These are phyloP conservation scores for Dictyostelium brefeldianum DNA, from an alignment of 78 protist genomes.

Conservation along the genomic window DNA sequence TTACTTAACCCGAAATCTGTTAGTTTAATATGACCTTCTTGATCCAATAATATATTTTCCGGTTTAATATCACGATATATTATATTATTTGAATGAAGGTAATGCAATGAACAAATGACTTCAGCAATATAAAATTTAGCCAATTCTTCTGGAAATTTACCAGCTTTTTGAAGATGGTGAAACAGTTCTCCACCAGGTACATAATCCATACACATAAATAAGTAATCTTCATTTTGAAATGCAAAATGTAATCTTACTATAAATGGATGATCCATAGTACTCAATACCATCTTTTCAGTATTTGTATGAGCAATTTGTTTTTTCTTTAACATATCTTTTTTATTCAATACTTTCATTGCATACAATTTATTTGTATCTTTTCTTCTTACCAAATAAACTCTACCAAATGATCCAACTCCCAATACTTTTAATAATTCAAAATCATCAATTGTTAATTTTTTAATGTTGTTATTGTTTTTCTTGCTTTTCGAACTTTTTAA, in stretches of 20 bases:
- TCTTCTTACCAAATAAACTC: conserved; percentile 77
- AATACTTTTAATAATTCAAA: conserved; percentile 84
- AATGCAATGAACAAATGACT: conserved; percentile 80
- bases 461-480: not conserved
- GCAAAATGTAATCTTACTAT: conserved; percentile 82
- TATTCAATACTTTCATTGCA: conserved; percentile 80
- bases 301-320: conserved; percentile 77
- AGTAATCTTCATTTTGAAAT: conserved; percentile 88
- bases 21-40: conserved; percentile 86
- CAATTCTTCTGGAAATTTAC: conserved; percentile 75
- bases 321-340: conserved; percentile 67
- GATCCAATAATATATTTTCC: conserved; percentile 87
- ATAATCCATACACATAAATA: conserved; percentile 94
- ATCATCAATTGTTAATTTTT: conserved; percentile 71
- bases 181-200: conserved; percentile 94
- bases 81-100: conserved; percentile 82
- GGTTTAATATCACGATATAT: conserved; percentile 91
- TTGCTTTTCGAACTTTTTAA: not conserved
- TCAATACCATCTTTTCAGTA: conserved; percentile 79
- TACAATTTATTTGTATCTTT: conserved; percentile 28
- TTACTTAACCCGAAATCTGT: conserved; percentile 89
- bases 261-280: conserved; percentile 80
- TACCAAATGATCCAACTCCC: conserved; percentile 89
- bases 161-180: conserved; percentile 89
- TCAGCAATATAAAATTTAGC: conserved; percentile 84